A percentile compares a stretch with the other conserved stretches of the same genome.
Conservation (phyloP, 2,329 filamentous ascomycete species). For the Fusarium falciforme region DNA sequence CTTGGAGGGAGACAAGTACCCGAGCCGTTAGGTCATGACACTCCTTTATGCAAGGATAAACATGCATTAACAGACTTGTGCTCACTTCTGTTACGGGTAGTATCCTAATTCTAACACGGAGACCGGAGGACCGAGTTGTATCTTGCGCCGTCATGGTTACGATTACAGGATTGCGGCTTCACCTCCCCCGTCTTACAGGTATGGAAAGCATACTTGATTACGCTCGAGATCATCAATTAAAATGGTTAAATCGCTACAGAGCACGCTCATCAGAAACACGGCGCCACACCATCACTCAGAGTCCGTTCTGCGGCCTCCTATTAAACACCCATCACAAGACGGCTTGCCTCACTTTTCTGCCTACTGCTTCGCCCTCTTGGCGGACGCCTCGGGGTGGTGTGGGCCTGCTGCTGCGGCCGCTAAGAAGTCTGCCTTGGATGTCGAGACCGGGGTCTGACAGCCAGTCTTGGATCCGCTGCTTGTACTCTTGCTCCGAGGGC, state of each 20-base stretch:
- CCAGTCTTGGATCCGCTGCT: constrained; percentile 1
- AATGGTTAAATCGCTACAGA: not conserved
- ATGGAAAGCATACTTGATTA: not conserved
- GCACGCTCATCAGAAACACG: not conserved
- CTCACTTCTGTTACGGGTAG: not conserved
- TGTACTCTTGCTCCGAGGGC: not conserved
- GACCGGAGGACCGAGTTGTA: not conserved
- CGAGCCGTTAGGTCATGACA: not conserved
- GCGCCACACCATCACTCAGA: not conserved
- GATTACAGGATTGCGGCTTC: not conserved
- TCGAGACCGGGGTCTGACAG: constrained; percentile 13
- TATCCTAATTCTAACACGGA: not conserved
- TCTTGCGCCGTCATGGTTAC: not conserved
- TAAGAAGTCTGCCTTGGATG: constrained; percentile 9
- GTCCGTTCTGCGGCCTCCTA: not conserved
- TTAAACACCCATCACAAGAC: not conserved
- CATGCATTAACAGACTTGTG: not conserved
- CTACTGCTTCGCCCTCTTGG: not conserved
- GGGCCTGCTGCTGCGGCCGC: not conserved
- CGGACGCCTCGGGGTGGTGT: not conserved
- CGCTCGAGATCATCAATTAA: not conserved
- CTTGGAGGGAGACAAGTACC: not conserved
- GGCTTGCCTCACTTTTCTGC: not conserved
- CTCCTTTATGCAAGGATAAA: not conserved
- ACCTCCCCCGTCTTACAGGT: not conserved